Percentiles rank a stretch among this genome's conserved stretches.
Conservation (phyloP, 2,329 filamentous ascomycete genomes). For the Cytospora chrysosperma region DNA sequence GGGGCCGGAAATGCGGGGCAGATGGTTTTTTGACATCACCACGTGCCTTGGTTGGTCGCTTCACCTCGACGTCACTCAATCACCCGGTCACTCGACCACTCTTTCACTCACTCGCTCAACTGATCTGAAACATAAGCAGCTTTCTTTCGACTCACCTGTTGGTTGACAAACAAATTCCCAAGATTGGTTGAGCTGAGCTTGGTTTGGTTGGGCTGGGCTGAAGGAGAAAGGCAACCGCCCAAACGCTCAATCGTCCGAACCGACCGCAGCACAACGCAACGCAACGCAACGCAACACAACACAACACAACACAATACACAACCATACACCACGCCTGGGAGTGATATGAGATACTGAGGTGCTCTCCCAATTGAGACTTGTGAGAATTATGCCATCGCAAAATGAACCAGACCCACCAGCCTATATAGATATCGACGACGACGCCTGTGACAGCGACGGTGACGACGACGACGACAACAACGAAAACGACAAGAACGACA, state of each 20-base stretch:
- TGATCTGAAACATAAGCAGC: background rate
- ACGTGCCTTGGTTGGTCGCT: background rate
- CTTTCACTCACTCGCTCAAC: background rate
- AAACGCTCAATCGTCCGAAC: background rate
- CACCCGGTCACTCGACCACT: background rate
- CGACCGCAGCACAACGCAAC: background rate
- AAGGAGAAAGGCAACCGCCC: background rate
- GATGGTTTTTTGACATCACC: background rate
- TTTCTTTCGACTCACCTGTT: background rate
- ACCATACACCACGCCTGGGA: background rate
- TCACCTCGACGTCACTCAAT: background rate
- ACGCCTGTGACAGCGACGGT: slow-evolving; percentile 12
- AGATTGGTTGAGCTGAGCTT: background rate
- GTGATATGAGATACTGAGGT: background rate
- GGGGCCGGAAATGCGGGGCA: slow-evolving; percentile 22
- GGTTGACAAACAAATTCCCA: background rate
- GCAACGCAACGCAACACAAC: too few species aligned
- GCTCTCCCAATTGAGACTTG: background rate
- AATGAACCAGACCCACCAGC: slow-evolving; percentile 19
- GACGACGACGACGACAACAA: background rate
- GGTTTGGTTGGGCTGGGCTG: too few species aligned
- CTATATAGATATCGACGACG: slow-evolving; percentile 20
- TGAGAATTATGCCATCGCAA: slow-evolving; percentile 19
- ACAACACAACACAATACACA: background rate
- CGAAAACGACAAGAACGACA: slow-evolving; percentile 12